Percentiles rank a stretch among this genome's conserved stretches.
phyloP scores from a whole-genome alignment of 306 rosid genomes.

The Casuarina equisetifolia region DNA sequence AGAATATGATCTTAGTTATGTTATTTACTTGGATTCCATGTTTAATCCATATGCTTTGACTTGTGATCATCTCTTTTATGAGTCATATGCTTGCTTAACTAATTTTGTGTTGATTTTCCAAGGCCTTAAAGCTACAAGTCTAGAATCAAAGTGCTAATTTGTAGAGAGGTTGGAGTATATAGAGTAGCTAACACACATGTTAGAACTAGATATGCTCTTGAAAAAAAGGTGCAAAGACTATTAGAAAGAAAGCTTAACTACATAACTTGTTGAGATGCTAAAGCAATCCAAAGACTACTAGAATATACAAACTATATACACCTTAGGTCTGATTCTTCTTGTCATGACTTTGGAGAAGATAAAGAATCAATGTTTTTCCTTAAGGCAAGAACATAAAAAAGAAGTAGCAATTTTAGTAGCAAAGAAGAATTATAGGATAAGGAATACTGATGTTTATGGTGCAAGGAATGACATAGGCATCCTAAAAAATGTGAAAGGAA shows the following conservation, averaged over 20 bases:
- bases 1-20: slow-evolving; percentile 75
- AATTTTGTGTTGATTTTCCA: slow-evolving; percentile 74
- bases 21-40: slow-evolving; percentile 75
- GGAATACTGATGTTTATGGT: slow-evolving; percentile 6
- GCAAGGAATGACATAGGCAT: slow-evolving; percentile 10
- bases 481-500: slow-evolving; percentile 22
- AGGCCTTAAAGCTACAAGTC: slow-evolving; percentile 68
- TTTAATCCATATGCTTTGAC: slow-evolving; percentile 86
- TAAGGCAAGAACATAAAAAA: slow-evolving; percentile 40
- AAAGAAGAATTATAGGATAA: background rate
- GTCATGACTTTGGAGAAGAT: slow-evolving; percentile 25
- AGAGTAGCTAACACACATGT: slow-evolving; percentile 60
- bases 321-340: slow-evolving; percentile 41
- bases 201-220: slow-evolving; percentile 70
- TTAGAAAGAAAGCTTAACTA: slow-evolving; percentile 68
- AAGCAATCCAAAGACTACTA: slow-evolving; percentile 70
- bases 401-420: slow-evolving; percentile 27
- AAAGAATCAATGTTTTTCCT: slow-evolving; percentile 25
- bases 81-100: slow-evolving; percentile 87
- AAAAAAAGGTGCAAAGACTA: slow-evolving; percentile 70
- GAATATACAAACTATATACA: slow-evolving; percentile 57
- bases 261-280: slow-evolving; percentile 44
- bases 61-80: slow-evolving; percentile 90
- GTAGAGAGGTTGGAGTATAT: slow-evolving; percentile 92
- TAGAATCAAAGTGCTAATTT: slow-evolving; percentile 72